These are phyloP conservation scores for Plectranthus barbatus DNA, from an alignment of 257 asterid genomes.

Conservation along the genomic window DNA sequence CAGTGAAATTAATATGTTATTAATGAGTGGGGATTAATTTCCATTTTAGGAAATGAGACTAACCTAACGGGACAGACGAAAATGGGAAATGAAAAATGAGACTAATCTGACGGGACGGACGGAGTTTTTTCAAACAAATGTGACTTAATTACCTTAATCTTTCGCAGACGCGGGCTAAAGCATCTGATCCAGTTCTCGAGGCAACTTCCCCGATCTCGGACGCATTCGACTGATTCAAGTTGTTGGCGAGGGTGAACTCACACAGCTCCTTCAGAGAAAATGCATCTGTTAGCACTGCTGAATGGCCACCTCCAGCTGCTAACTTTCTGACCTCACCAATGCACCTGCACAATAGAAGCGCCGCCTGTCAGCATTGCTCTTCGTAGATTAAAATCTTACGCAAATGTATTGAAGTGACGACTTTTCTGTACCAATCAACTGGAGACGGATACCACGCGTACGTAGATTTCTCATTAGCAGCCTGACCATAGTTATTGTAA, in stretches of 20 bases:
- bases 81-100: no score
- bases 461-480: constrained; percentile 83
- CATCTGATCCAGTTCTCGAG: constrained; percentile 74
- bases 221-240: constrained; percentile 60
- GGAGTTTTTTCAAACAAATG: neutral
- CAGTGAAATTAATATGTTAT: no score
- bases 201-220: constrained; percentile 69
- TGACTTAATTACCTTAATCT: constrained; percentile 52
- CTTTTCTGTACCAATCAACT: constrained; percentile 70
- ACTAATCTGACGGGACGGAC: no score
- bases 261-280: constrained; percentile 89
- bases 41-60: no score
- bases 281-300: constrained; percentile 90
- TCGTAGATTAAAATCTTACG: neutral
- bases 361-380: neutral
- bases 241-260: constrained; percentile 73
- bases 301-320: constrained; percentile 97
- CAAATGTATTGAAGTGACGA: neutral
- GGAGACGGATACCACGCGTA: constrained; percentile 98
- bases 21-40: no score
- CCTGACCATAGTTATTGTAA: constrained; percentile 94
- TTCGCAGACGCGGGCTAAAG: constrained; percentile 78
- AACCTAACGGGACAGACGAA: no score
- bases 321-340: constrained; percentile 85
- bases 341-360: constrained; percentile 42